Evolutionary conservation across 768 basidiomycete species (phyloP), one percentile per base, ranked within the genome.

Genomic region (Chalciporus sphaerocephalus): DNA sequence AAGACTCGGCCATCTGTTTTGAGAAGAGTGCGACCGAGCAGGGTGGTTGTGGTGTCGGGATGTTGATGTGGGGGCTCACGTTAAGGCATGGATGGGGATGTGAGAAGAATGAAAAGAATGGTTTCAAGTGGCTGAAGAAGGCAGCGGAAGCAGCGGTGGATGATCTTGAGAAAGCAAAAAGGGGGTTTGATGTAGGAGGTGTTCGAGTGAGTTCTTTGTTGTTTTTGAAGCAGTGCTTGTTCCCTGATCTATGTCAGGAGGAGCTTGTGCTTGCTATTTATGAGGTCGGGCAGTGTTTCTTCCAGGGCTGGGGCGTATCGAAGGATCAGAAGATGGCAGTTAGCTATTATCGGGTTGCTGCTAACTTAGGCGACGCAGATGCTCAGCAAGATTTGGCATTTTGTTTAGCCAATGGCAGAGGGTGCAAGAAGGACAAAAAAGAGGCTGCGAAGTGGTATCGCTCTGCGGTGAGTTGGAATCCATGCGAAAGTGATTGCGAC

Each of bases 291-390:
- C 88, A 91, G 64, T 92, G 89, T 60, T 95, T 92, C 67, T 88
- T 87, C 61, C 88, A 91, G 41, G 92, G 92, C 1, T 94, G 92
- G 91, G 92, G 92, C 7, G 83, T 91, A 11, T 60, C 68, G 22
- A 89, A 90, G 62, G 89, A 94, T 65, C 84, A 87, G 69, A 89
- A 86, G 74, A 90, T 93, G 88, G 89, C 79, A 6, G 82, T 91
- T 20, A 87, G 79, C 63, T 95, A 94, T 60, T 93, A 91, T 59
- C 73, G 72, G 44, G 82, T 91, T 33, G 92, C 92, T 8, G 89
- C 92, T 13, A 77, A 78, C 25, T 73, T 95, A 3, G 92, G 92
- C 1, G 92, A 95, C 58, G 69, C 80, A 0, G 92, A 94, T 56
- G 92, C 92, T 2, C 92, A 93, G 67, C 78, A 78, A 48, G 89